A percentile compares a stretch with the other conserved stretches of the same genome.
Evolutionary conservation across 768 basidiomycete species (phyloP).

Genomic region (Phylloporus scabripes): DNA sequence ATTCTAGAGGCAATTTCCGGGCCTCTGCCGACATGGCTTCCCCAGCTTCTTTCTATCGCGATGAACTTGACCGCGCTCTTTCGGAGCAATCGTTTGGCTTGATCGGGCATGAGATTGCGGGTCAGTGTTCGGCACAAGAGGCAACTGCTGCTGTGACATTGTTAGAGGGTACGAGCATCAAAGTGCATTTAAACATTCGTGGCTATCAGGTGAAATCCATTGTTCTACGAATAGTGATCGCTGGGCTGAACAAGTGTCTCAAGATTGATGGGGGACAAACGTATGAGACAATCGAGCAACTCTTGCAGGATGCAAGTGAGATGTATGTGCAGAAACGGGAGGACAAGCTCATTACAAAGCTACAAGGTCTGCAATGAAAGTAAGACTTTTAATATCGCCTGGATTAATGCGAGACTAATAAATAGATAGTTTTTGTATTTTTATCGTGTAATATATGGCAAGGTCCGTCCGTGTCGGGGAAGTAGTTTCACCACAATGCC

Average conservation of each 20-base stretch:
- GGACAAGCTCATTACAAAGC: constrained; percentile 42
- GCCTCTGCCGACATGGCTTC: constrained; percentile 14
- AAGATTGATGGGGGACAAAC: constrained; percentile 26
- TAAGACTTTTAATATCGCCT: not conserved
- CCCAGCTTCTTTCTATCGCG: constrained; percentile 28
- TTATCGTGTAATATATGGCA: not conserved
- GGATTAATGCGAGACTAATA: constrained; percentile 3
- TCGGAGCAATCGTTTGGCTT: constrained; percentile 57
- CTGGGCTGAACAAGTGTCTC: constrained; percentile 9
- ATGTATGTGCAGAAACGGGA: constrained; percentile 45
- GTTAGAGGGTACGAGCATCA: constrained; percentile 48
- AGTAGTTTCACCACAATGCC: not conserved
- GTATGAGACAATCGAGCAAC: constrained; percentile 56
- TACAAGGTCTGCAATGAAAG: constrained; percentile 39
- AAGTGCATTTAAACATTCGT: constrained; percentile 43
- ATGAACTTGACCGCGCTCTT: constrained; percentile 52
- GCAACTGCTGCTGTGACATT: constrained; percentile 51
- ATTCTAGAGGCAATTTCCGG: constrained; percentile 7
- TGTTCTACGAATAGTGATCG: not conserved
- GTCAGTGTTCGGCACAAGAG: constrained; percentile 37
- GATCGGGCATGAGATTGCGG: constrained; percentile 37
- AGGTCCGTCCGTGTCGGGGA: not conserved
- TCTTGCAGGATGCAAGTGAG: constrained; percentile 52
- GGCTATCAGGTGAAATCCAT: constrained; percentile 49
- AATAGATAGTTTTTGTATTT: not conserved